phyloP scores from a whole-genome alignment of 2,329 filamentous ascomycete species.

The Xylariaceae sp. region DNA sequence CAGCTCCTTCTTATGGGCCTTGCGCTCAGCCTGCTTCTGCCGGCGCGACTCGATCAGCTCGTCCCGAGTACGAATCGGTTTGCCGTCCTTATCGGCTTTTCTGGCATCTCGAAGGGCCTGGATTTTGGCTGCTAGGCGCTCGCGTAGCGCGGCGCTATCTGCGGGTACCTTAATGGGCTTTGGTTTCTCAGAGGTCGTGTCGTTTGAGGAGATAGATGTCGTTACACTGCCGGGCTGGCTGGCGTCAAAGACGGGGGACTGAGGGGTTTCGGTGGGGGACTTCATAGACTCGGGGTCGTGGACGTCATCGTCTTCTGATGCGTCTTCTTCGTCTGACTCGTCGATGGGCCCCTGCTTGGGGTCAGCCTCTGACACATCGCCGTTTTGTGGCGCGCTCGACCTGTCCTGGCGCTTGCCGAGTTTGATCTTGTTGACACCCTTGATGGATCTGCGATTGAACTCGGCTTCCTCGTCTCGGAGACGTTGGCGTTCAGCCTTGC shows the following conservation, averaged over 20 bases:
- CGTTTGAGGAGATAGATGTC: conserved; percentile 65
- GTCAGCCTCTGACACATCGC: conserved; percentile 14
- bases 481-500: conserved; percentile 38
- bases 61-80: conserved; percentile 77
- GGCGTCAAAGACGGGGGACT: conserved; percentile 58
- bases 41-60: conserved; percentile 87
- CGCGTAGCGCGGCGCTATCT: conserved; percentile 69
- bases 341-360: conserved; percentile 13
- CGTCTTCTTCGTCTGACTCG: conserved; percentile 10
- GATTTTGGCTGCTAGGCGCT: conserved; percentile 75
- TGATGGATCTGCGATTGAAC: conserved; percentile 37
- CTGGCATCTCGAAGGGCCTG: conserved; percentile 78
- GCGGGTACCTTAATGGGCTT: conserved; percentile 63
- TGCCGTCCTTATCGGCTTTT: conserved; percentile 83
- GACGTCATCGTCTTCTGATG: conserved; percentile 38
- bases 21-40: conserved; percentile 79
- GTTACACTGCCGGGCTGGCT: conserved; percentile 50
- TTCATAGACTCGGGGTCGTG: conserved; percentile 29
- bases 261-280: conserved; percentile 45
- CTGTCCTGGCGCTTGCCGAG: conserved; percentile 31
- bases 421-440: conserved; percentile 35
- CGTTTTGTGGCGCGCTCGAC: conserved; percentile 17
- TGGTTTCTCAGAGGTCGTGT: conserved; percentile 54
- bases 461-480: conserved; percentile 37
- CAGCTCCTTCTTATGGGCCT: conserved; percentile 82